phyloP scores from a whole-genome alignment of 495 filamentous ascomycete genomes.

The Penicillium salamii region DNA sequence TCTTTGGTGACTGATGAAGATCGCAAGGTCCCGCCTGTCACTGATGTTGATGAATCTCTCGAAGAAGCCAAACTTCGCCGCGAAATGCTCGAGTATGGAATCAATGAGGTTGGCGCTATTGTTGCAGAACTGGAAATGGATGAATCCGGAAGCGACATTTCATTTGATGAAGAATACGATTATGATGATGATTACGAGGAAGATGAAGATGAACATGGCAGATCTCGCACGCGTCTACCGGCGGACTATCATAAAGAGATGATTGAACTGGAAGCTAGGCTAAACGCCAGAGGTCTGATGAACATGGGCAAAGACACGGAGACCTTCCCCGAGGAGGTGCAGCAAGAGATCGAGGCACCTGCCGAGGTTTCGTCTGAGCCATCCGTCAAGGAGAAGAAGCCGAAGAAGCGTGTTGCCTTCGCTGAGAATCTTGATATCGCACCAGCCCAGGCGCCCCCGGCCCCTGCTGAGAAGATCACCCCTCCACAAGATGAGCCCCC shows the following conservation, averaged over 20 bases:
- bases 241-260: slow-evolving; percentile 75
- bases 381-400: slow-evolving; percentile 28
- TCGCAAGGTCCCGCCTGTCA: slow-evolving; percentile 28
- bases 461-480: slow-evolving; percentile 24
- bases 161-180: slow-evolving; percentile 50
- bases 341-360: slow-evolving; percentile 29
- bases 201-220: slow-evolving; percentile 67
- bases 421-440: slow-evolving; percentile 73
- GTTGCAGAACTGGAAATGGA: slow-evolving; percentile 92
- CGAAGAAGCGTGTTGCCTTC: slow-evolving; percentile 76
- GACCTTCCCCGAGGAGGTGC: slow-evolving; percentile 32
- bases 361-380: slow-evolving; percentile 7
- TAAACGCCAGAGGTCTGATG: slow-evolving; percentile 55
- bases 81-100: slow-evolving; percentile 89
- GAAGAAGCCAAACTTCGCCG: slow-evolving; percentile 80
- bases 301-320: slow-evolving; percentile 49
- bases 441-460: slow-evolving; percentile 32
- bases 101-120: slow-evolving; percentile 80
- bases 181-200: slow-evolving; percentile 56
- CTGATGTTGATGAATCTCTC: slow-evolving; percentile 60
- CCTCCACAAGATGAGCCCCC: slow-evolving; percentile 35
- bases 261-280: slow-evolving; percentile 74
- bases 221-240: slow-evolving; percentile 58
- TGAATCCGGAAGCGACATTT: slow-evolving; percentile 58
- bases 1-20: slow-evolving; percentile 22